Base-by-base conservation (phyloP, 192 early-diverging fungal genomes). In the Backusella tarrabulga region DNA sequence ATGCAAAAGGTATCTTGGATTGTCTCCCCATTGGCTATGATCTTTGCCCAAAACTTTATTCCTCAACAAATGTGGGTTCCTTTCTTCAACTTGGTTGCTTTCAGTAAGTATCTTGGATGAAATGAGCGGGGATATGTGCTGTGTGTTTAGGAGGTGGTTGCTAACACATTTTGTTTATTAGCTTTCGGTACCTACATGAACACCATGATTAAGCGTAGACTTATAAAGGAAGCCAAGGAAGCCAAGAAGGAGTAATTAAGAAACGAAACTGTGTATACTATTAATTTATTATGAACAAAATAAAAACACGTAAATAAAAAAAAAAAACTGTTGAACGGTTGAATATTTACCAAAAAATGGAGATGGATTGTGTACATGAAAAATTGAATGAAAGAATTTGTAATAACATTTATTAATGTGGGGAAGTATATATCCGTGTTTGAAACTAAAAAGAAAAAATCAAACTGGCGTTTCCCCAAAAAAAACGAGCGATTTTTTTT, bases 1-100 rank as follows among this genome's bases (percentile, higher is more conserved):
- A 88, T 97, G 86, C 91, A 93, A 89, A 94, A 92, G 86, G 90
- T 95, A 9, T 93, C 93, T 23, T 95, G 92, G 92, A 81, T 93
- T 19, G 85, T 96, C 36, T 96, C 91, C 76, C 96, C 96, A 19
- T 52, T 91, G 12, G 86, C 93, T 3, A 92, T 95, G 88, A 85
- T 87, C 29, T 84, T 94, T 80, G 95, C 96, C 7, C 90, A 92
- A 86, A 90, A 88, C 80, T 91, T 91, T 74, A 81, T 97, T 63
- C 89, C 87, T n/a, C 94, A 91, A 12, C 83, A 88, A 46, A 83
- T 92, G 56, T 97, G 95, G 95, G 88, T 95, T 34, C 96, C 96
- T 29, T 97, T 96, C 89, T 97, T 96, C 86, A 95, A 96, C 85
- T 54, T 92, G 29, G 85, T 97, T 60, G 90, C 89, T 23, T 97